Base-by-base conservation (phyloP, 1,284 basidiomycete genomes). In the Malassezia vespertilionis region DNA sequence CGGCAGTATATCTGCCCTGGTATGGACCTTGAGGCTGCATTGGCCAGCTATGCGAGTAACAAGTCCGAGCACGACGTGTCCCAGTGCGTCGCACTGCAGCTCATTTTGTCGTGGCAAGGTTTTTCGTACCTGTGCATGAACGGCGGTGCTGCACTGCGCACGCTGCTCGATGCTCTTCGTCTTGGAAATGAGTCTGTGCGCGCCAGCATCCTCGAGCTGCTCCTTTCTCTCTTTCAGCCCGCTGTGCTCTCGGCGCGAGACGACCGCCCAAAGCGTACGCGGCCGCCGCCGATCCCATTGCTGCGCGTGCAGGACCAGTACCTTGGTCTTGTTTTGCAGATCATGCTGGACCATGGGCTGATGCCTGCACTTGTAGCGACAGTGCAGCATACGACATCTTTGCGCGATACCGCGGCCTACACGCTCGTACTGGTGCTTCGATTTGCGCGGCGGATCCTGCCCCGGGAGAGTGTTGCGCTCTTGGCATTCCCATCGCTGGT, bases 101-200 rank as follows among this genome's bases (percentile, higher is more conserved):
- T 95, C 75, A 72, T 99, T 38, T 79, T 84, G 36, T 88, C 85
- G 9, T 99, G 91, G 90, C 83, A 85, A 54, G 91, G 90, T 7
- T 72, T 97, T 24, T 81, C 96, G 76, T 96, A 95, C 70, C 82
- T 95, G 56, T 93, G 87, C 72, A 82, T 90, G 79, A 79, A 90
- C 65, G 79, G 86, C 60, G 83, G 84, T 75, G 76, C 80, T 15
- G 86, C 89, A 0, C 82, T 99, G 52, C 79, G 81, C 32, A 83
- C 84, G 5, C 74, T 97, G 18, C 79, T 97, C 23, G 79, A 88
- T 61, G 86, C 84, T 0, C 74, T 99, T 37, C 80, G 82, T 52
- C 85, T 95, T 72, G 89, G 90, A 4, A 84, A 85, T 1, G 74
- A 84, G 15, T 82, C 87, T 40, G 83, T 86, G 43, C 78, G 85